Percentiles rank a stretch among this genome's conserved stretches.
phyloP scores from a whole-genome alignment of 805 yeast genomes.

The Danielia reshetovae region DNA sequence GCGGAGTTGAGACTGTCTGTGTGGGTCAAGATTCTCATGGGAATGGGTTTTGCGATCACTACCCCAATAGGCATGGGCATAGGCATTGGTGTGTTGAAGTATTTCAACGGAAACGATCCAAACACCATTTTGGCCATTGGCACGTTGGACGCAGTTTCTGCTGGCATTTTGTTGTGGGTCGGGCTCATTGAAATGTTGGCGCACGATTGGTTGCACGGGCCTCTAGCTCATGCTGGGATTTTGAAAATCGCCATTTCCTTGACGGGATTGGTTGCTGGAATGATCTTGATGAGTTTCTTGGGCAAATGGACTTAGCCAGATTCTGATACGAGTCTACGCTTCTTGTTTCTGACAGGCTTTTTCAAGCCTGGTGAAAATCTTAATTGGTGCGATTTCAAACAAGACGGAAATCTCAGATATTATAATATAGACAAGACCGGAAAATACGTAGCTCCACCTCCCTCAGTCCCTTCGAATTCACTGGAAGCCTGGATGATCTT shows the following conservation, averaged over 20 bases:
- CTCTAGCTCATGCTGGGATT: conserved; percentile 14
- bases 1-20: conserved; percentile 11
- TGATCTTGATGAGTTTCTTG: conserved; percentile 27
- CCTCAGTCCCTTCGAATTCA: too few relatives aligned
- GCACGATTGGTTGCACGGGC: conserved; percentile 26
- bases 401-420: too few relatives aligned
- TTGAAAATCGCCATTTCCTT: conserved; percentile 13
- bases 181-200: conserved; percentile 30
- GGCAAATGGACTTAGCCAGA: conserved; percentile 33
- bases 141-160: conserved; percentile 31
- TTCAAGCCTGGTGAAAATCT: too few relatives aligned
- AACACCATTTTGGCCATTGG: conserved; percentile 29
- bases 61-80: conserved; percentile 33
- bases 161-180: conserved; percentile 30
- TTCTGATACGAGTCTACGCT: too few relatives aligned
- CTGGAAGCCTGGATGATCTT: too few relatives aligned
- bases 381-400: too few relatives aligned
- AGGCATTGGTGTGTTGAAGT: conserved; percentile 24
- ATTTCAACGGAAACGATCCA: conserved; percentile 26
- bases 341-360: too few relatives aligned
- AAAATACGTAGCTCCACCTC: too few relatives aligned
- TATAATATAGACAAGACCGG: too few relatives aligned
- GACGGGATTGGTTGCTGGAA: conserved; percentile 19
- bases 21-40: conserved; percentile 18
- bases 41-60: conserved; percentile 17